Base-by-base conservation (phyloP, 371 early-diverging fungal species). In the Syncephalastrum monosporum region DNA sequence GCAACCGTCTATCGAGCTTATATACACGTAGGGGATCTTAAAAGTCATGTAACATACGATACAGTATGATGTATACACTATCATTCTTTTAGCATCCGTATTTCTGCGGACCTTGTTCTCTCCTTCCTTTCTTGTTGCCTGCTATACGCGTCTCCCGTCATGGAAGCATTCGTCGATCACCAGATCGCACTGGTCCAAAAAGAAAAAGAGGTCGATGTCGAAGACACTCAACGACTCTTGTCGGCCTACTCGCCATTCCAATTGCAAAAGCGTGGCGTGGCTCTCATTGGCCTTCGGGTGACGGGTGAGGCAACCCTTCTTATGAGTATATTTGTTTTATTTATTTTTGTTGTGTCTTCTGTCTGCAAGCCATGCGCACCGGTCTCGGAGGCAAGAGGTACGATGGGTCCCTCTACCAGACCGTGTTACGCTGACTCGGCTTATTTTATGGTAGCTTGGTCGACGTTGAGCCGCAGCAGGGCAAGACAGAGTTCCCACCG, bases 351-450 rank as follows among this genome's bases (percentile, higher is more conserved):
- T 15, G 5, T 12, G 17, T 14, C 27, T 12, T 15, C 27, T 12
- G 17, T 38, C 19, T 24, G 29, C 57, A 64, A 67, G 81, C 77
- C 15, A 81, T 85, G 71, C 82, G 90, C 47, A 87, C 91, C 0
- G 93, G 91, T 17, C 69, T 91, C 4, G 91, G 91, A 25, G 93
- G 93, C 12, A 84, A 87, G 60, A 83, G 79, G 84, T 83, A 69
- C 16, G 12, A 43, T 29, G 17, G 3, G 51, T 21, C 5, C 21
- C 15, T 19, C 23, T 48, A 12, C 21, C 24, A 24, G 15, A 47
- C 49, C 14, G 48, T 6, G 23, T 21, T 48, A 19, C 15, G 13
- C 27, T 56, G 23, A 61, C 50, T 44, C 61, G 24, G 27, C 21
- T 21, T 21, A n/a, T 14, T 33, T 16, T 21, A 14, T 14, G 2